Evolutionary conservation across 768 basidiomycete species (phyloP).

Genomic region (Suillus lakei): DNA sequence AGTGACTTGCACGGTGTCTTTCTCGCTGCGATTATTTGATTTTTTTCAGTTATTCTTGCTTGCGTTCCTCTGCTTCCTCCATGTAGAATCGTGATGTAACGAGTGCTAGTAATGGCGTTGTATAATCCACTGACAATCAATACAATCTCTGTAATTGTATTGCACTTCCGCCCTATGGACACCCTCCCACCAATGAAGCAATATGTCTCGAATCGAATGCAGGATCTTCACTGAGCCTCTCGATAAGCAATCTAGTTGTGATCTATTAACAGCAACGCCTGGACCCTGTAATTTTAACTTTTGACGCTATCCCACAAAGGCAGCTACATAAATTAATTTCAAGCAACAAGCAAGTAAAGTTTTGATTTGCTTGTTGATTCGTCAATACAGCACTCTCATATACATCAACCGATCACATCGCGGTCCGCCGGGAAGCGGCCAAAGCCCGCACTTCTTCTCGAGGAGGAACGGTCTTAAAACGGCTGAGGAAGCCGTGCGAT

Average conservation of each 20-base stretch:
- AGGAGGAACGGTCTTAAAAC: not conserved
- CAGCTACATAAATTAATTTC: not conserved
- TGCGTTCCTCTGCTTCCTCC: no score
- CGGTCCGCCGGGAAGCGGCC: not conserved
- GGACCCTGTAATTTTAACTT: constrained; percentile 13
- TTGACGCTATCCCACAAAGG: constrained; percentile 16
- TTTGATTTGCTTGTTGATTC: not conserved
- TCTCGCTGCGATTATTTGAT: not conserved
- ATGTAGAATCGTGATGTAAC: not conserved
- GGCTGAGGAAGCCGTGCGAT: not conserved
- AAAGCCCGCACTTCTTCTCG: not conserved
- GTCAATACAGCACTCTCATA: not conserved
- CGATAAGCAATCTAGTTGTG: constrained; percentile 10
- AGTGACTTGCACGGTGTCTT: constrained; percentile 13
- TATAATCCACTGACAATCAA: not conserved
- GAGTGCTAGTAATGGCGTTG: not conserved
- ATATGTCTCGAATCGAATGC: not conserved
- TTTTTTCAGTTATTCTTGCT: not conserved
- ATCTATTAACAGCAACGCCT: constrained; percentile 3
- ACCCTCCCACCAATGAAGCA: not conserved
- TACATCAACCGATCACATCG: no score
- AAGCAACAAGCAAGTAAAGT: not conserved
- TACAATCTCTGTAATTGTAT: not conserved
- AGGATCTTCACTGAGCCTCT: not conserved
- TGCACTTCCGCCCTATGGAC: not conserved